phyloP scores from a whole-genome alignment of 345 rosid genomes.

The Diplotaxis tenuifolia region DNA sequence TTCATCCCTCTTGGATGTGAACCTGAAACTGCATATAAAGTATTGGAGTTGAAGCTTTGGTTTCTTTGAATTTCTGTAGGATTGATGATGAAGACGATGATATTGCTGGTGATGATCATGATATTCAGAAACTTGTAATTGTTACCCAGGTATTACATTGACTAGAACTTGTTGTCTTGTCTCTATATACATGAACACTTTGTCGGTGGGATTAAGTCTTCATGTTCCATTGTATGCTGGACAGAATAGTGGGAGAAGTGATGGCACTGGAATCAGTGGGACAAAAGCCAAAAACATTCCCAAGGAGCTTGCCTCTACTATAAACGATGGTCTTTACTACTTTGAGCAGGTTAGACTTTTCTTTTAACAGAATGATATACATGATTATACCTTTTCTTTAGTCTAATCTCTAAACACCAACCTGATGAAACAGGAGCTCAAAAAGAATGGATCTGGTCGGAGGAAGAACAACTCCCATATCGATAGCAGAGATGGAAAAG shows the following conservation, averaged over 20 bases:
- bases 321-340: conserved; percentile 90
- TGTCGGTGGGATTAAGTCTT: conserved; percentile 13
- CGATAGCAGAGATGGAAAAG: conserved; percentile 61
- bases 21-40: conserved; percentile 2
- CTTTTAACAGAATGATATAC: neutral
- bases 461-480: conserved; percentile 49
- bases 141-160: conserved; percentile 73
- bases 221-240: conserved; percentile 28
- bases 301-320: conserved; percentile 75
- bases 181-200: neutral
- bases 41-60: conserved; percentile 7
- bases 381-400: neutral
- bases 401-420: conserved; percentile 3
- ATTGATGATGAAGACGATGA: conserved; percentile 85
- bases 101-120: conserved; percentile 60
- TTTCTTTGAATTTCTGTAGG: conserved; percentile 40
- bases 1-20: neutral
- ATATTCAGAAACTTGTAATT: conserved; percentile 91
- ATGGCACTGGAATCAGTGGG: conserved; percentile 43
- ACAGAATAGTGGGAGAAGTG: conserved; percentile 73
- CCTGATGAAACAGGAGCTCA: conserved; percentile 61
- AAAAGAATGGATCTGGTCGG: conserved; percentile 51
- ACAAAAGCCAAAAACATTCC: conserved; percentile 57
- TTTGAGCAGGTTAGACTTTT: conserved; percentile 71
- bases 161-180: neutral